These are phyloP conservation scores for Gelatoporia subvermispora DNA, from an alignment of 768 basidiomycete genomes.

Conservation along the genomic window DNA sequence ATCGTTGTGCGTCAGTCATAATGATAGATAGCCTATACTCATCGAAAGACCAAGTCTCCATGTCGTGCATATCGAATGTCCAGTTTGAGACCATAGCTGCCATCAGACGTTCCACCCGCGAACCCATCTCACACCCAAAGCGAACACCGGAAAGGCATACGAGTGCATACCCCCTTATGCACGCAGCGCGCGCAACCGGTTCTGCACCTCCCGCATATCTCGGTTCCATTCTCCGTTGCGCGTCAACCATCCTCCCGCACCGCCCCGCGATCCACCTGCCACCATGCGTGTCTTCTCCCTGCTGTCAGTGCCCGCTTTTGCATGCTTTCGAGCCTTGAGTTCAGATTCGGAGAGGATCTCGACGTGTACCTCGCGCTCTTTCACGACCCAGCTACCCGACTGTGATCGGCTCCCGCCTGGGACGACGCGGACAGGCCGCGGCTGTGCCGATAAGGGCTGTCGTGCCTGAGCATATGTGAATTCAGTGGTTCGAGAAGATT, in stretches of 20 bases:
- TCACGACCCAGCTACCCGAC: slow-evolving; percentile 14
- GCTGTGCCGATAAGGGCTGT: background rate
- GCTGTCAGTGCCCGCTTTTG: no score
- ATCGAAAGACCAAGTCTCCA: no score
- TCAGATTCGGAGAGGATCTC: no score
- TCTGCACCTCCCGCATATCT: slow-evolving; percentile 35
- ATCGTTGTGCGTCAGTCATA: no score
- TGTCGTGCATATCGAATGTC: no score
- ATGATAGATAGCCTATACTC: no score
- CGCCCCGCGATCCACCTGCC: slow-evolving; percentile 10
- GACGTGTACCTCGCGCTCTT: slow-evolving; percentile 3
- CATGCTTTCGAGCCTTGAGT: no score
- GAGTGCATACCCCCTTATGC: background rate
- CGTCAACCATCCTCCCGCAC: slow-evolving; percentile 16
- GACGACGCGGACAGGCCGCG: background rate
- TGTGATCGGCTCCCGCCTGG: background rate
- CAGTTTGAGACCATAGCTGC: no score
- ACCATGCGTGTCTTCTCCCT: background rate
- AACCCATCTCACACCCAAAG: no score
- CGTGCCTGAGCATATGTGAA: background rate
- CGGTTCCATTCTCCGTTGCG: slow-evolving; percentile 42
- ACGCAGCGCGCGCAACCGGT: slow-evolving; percentile 28
- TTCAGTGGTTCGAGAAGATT: background rate
- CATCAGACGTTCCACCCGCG: no score
- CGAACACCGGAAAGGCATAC: no score